phyloP scores from a whole-genome alignment of 768 basidiomycete species.

The Strobilomyces echinocephalus region DNA sequence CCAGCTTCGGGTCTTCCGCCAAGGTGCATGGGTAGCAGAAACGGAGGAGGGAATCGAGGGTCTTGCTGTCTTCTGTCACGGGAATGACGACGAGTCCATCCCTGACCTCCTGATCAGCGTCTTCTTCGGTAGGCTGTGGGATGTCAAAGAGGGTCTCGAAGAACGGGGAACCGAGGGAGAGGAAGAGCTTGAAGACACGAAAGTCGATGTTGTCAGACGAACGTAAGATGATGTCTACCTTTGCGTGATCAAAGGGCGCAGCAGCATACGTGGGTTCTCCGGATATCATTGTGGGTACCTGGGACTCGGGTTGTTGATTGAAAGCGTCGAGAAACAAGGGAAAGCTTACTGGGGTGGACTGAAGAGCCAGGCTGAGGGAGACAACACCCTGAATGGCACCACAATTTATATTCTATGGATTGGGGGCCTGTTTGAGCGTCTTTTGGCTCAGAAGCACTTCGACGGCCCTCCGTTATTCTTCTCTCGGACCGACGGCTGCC shows the following conservation, averaged over 20 bases:
- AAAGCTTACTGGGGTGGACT: background rate
- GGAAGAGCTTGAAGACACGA: background rate
- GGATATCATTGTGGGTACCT: background rate
- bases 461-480: background rate
- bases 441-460: background rate
- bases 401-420: background rate
- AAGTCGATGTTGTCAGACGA: background rate
- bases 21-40: conserved; percentile 9
- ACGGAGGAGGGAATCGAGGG: conserved; percentile 13
- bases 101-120: conserved; percentile 10
- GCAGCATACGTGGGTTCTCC: background rate
- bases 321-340: background rate
- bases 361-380: background rate
- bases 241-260: conserved; percentile 11
- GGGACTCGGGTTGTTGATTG: background rate
- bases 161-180: conserved; percentile 30
- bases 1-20: background rate
- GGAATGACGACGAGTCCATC: conserved; percentile 18
- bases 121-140: conserved; percentile 17
- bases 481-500: background rate
- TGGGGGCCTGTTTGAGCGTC: background rate
- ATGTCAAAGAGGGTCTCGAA: conserved; percentile 19
- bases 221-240: conserved; percentile 14
- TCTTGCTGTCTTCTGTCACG: conserved; percentile 18
- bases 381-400: background rate